These are phyloP conservation scores for Pestalotiopsis sp. DNA, from an alignment of 2,329 filamentous ascomycete species.

Conservation along the genomic window DNA sequence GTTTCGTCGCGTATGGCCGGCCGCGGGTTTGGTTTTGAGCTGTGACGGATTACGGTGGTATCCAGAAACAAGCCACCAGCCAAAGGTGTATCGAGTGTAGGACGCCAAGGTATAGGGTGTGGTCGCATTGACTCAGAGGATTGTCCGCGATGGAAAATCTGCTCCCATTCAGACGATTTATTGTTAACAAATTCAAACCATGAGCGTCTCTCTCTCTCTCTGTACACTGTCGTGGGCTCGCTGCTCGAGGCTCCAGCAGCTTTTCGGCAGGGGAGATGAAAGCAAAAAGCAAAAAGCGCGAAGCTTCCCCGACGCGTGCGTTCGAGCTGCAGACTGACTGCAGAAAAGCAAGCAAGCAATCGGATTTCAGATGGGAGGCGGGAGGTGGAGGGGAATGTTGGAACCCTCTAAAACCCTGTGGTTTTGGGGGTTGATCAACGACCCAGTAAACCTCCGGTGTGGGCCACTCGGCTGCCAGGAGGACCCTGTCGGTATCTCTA, in stretches of 20 bases:
- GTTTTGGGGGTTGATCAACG: neutral
- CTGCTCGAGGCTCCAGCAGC: neutral
- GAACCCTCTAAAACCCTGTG: neutral
- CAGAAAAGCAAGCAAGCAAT: neutral
- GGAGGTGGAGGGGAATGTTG: neutral
- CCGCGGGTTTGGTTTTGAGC: neutral
- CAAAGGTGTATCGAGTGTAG: conserved; percentile 1
- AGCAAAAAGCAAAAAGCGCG: neutral
- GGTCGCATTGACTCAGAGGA: conserved; percentile 7
- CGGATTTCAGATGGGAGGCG: neutral
- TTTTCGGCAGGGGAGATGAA: neutral
- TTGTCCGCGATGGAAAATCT: neutral
- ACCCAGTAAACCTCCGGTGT: neutral
- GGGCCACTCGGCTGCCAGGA: neutral
- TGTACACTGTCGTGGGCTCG: neutral
- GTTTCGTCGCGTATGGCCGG: neutral
- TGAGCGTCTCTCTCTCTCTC: neutral
- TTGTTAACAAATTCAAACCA: neutral
- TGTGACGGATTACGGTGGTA: neutral
- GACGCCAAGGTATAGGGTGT: conserved; percentile 3
- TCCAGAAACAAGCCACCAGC: conserved; percentile 7
- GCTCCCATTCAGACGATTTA: neutral
- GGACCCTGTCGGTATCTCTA: neutral
- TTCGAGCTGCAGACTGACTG: neutral
- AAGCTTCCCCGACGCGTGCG: neutral